Evolutionary conservation across 2,329 filamentous ascomycete species (phyloP), one percentile per base, ranked within the genome.

Genomic region (Ceratocystis ficicola): DNA sequence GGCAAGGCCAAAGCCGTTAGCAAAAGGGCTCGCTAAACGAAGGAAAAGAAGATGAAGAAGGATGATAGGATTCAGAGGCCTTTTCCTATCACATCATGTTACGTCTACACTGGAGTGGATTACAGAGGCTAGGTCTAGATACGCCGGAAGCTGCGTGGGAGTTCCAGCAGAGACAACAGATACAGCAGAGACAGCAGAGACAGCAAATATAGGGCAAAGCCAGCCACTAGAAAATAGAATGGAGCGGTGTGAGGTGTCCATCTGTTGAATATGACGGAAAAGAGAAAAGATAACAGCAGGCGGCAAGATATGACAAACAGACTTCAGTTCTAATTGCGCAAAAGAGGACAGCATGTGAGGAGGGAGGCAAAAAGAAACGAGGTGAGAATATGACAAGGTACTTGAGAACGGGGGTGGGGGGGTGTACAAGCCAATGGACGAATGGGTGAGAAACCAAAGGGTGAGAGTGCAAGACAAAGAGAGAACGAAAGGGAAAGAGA

Each of bases 181-280:
- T 3, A n/a, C 20, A 50, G 8, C 17, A n/a, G 20, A 48, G 15
- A 15, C 20, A 20, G 44, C 8, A 55, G 50, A 25, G 50, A 30
- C 22, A 8, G 50, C 22, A 28, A 30, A 57, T 30, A 17, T 57
- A 28, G 28, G 52, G 52, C 25, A 32, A 28, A 5, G 22, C 30
- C 52, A 57, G 12, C 20, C n/a, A 20, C 48, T 25, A 20, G 20
- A 20, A 15, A 7, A 10, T 12, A 52, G 20, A 52, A 22, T 5
- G 12, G 48, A 22, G 48, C 48, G n/a, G 48, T 20, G 48, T 20
- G n/a, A 52, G 52, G 30, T 57, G 3, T 30, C 52, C 15, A 30
- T 57, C 52, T 57, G 52, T 57, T 57, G 52, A 32, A 57, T 57
- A 32, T 57, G 52, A 57, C 15, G 17, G 20, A 52, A 52, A 57